Conservation (phyloP, 352 stramenopile species). For the Globisporangium radiosum region DNA sequence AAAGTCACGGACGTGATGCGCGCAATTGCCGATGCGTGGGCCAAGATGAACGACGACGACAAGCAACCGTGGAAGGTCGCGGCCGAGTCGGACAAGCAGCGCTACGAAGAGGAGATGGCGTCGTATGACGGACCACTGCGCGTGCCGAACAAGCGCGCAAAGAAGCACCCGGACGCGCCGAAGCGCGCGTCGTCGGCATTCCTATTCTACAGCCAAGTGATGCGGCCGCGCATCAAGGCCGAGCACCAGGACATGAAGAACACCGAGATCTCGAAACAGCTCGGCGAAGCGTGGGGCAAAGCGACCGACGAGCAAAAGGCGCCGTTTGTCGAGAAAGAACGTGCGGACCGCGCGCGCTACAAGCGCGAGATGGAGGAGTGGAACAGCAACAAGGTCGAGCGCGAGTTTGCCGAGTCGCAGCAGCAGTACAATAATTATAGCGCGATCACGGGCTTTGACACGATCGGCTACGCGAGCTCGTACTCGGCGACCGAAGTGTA, state of each 20-base stretch:
- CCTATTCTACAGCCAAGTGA: constrained; percentile 91
- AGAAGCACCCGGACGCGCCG: constrained; percentile 92
- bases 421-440: constrained; percentile 80
- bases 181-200: constrained; percentile 94
- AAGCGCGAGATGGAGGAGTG: constrained; percentile 91
- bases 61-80: constrained; percentile 91
- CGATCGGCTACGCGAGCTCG: constrained; percentile 64
- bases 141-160: constrained; percentile 90
- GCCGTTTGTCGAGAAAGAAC: constrained; percentile 91
- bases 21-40: constrained; percentile 87
- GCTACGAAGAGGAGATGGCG: constrained; percentile 93
- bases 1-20: constrained; percentile 91
- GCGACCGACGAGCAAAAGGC: constrained; percentile 87
- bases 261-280: constrained; percentile 92
- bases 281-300: constrained; percentile 91
- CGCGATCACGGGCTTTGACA: constrained; percentile 77
- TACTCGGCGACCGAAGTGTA: constrained; percentile 72
- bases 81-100: constrained; percentile 90
- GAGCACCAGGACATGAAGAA: constrained; percentile 94
- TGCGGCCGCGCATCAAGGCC: constrained; percentile 84
- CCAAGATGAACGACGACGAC: constrained; percentile 87
- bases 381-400: constrained; percentile 81
- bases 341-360: constrained; percentile 87
- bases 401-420: constrained; percentile 76
- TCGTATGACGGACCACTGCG: constrained; percentile 88